Percentiles rank a stretch among this genome's conserved stretches.
Evolutionary conservation across 306 rosid genomes (phyloP).

Genomic region (Malus orientalis): DNA sequence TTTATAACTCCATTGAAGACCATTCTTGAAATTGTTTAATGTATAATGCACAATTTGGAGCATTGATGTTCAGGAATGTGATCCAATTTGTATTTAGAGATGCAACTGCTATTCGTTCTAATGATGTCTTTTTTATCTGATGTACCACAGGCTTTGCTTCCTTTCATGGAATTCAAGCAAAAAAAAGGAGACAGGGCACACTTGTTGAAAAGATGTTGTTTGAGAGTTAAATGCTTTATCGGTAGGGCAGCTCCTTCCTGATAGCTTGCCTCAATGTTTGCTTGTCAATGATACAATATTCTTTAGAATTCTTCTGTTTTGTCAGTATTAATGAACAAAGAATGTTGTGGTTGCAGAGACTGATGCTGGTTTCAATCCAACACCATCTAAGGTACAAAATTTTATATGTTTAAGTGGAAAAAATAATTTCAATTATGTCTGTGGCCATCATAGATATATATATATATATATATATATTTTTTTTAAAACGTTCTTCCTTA

Average conservation of each 20-base stretch:
- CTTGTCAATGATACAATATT: not conserved
- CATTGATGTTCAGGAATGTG: not conserved
- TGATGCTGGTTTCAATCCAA: conserved; percentile 66
- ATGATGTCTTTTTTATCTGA: not conserved
- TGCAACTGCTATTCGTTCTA: not conserved
- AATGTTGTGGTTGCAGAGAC: conserved; percentile 38
- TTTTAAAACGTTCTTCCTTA: not conserved
- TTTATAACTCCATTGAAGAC: not conserved
- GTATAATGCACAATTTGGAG: not conserved
- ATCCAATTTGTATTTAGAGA: not conserved
- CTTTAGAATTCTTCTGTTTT: not conserved
- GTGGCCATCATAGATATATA: not conserved
- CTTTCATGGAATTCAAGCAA: conserved; percentile 47
- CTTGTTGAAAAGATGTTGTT: conserved; percentile 38
- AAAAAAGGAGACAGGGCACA: conserved; percentile 35
- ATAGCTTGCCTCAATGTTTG: not conserved
- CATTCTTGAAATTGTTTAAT: not conserved
- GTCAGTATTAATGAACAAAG: not conserved
- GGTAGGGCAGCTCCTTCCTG: conserved; percentile 27
- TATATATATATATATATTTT: too few species aligned
- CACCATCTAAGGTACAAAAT: conserved; percentile 41
- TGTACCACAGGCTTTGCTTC: conserved; percentile 37
- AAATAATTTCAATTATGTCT: not conserved
- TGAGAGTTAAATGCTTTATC: conserved; percentile 60
- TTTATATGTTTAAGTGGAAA: not conserved